A percentile compares a stretch with the other conserved stretches of the same genome.
These are phyloP conservation scores for Ophiostoma perfectum DNA, from an alignment of 2,329 filamentous ascomycete genomes.

Conservation along the genomic window DNA sequence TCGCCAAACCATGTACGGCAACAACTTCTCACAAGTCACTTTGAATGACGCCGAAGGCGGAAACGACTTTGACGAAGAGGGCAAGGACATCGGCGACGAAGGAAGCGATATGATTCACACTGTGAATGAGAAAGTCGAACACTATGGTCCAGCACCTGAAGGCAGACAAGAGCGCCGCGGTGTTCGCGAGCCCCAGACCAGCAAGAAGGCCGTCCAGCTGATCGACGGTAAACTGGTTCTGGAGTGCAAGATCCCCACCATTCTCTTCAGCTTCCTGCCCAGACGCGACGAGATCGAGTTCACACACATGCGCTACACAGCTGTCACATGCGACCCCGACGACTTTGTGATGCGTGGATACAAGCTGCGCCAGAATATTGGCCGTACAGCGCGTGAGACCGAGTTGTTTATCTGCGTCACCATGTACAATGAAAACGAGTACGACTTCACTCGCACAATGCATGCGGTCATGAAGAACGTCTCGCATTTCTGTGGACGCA, in stretches of 20 bases:
- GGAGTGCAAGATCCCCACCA: slow-evolving; percentile 98
- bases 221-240: slow-evolving; percentile 97
- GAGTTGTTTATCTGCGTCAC: slow-evolving; percentile 95
- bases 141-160: slow-evolving; percentile 82
- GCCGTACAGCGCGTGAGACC: slow-evolving; percentile 86
- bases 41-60: slow-evolving; percentile 40
- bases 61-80: slow-evolving; percentile 29
- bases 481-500: slow-evolving; percentile 87
- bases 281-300: slow-evolving; percentile 91
- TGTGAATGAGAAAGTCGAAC: slow-evolving; percentile 58
- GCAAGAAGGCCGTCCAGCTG: slow-evolving; percentile 87
- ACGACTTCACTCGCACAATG: slow-evolving; percentile 95
- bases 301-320: slow-evolving; percentile 91
- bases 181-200: slow-evolving; percentile 79
- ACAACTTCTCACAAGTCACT: slow-evolving; percentile 48
- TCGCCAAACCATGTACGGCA: slow-evolving; percentile 37
- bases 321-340: slow-evolving; percentile 86
- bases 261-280: slow-evolving; percentile 93
- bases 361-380: slow-evolving; percentile 79
- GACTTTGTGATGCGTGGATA: slow-evolving; percentile 93
- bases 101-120: slow-evolving; percentile 10
- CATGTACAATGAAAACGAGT: slow-evolving; percentile 99
- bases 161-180: slow-evolving; percentile 84
- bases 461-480: slow-evolving; percentile 99
- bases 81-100: slow-evolving; percentile 29